These are phyloP conservation scores for Cinchona pubescens DNA, from an alignment of 257 asterid species.

Conservation along the genomic window DNA sequence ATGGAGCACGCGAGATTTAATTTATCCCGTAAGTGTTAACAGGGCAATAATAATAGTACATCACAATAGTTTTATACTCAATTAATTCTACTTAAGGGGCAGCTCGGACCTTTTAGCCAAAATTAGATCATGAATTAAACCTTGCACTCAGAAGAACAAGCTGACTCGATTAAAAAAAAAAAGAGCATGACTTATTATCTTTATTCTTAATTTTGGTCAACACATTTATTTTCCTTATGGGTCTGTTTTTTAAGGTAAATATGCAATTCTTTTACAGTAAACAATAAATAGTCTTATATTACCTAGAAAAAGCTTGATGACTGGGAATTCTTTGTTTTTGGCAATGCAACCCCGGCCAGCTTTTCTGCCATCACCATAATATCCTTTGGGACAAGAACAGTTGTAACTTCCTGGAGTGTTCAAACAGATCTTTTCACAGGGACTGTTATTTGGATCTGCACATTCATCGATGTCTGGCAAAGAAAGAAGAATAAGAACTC, in stretches of 20 bases:
- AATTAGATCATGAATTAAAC: neutral
- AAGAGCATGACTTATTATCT: too few relatives aligned
- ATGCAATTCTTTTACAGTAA: neutral
- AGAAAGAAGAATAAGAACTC: neutral
- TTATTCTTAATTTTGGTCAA: too few relatives aligned
- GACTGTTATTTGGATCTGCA: slow-evolving; percentile 23
- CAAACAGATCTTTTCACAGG: slow-evolving; percentile 35
- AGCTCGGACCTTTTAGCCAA: neutral
- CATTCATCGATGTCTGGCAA: slow-evolving; percentile 46
- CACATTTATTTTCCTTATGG: too few relatives aligned
- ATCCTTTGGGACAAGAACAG: slow-evolving; percentile 63
- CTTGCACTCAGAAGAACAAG: too few relatives aligned
- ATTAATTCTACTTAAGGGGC: neutral
- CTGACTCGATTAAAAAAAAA: too few relatives aligned
- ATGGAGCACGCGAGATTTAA: too few relatives aligned
- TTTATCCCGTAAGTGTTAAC: neutral
- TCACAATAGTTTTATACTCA: neutral
- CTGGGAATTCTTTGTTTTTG: slow-evolving; percentile 43
- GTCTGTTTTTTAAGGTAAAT: neutral
- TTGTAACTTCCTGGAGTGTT: slow-evolving; percentile 42
- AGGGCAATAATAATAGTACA: neutral
- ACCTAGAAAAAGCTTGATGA: slow-evolving; percentile 39
- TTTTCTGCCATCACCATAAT: slow-evolving; percentile 51
- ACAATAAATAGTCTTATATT: neutral
- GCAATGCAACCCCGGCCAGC: slow-evolving; percentile 46